Base-by-base conservation (phyloP, 2,329 filamentous ascomycete genomes). In the Cercospora beticola region DNA sequence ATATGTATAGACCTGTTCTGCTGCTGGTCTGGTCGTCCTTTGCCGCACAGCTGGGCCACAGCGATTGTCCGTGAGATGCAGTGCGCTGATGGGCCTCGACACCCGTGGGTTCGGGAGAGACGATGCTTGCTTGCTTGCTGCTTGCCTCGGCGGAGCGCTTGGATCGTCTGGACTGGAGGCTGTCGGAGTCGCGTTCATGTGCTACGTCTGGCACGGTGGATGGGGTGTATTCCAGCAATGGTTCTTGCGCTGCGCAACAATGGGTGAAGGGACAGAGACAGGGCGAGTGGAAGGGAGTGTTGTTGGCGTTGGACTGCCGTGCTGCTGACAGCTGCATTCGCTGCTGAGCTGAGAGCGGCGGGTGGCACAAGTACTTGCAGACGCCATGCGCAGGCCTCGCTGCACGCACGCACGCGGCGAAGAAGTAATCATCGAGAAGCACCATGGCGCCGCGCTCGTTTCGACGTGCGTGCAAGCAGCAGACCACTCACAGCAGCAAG, bases 381-480 rank as follows among this genome's bases (percentile, higher is more conserved):
- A 23, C 59, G 59, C 59, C 59, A 60, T 60, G 21, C 26, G 58
- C 58, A 60, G 58, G 58, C 36, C 21, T 21, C 31, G 30, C 57
- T 60, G 57, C 57, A 52, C 33, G 57, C 54, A 57, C n/a, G 54
- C 59, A 62, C 36, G 59, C 59, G 59, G 59, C 59, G 59, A 40
- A 62, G 23, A 16, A 57, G 23, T 16, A 12, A 23, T 57, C 26
- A 43, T 43, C 36, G 33, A 49, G 28, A 43, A n/a, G 56, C 36
- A 43, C 28, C 4, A 59, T 59, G 56, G 56, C 56, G 56, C 28
- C 56, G 12, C 10, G 18, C 16, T 64, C 33, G 58, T 60, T n/a
- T 58, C 36, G 62, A 56, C 49, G 52, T 40, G 40, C 26, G 61
- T 31, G 61, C 61, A 28, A 9, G 62, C 31, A 36, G 52, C 2